phyloP scores from a whole-genome alignment of 305 asterid genomes.

The Fraxinus baroniana region DNA sequence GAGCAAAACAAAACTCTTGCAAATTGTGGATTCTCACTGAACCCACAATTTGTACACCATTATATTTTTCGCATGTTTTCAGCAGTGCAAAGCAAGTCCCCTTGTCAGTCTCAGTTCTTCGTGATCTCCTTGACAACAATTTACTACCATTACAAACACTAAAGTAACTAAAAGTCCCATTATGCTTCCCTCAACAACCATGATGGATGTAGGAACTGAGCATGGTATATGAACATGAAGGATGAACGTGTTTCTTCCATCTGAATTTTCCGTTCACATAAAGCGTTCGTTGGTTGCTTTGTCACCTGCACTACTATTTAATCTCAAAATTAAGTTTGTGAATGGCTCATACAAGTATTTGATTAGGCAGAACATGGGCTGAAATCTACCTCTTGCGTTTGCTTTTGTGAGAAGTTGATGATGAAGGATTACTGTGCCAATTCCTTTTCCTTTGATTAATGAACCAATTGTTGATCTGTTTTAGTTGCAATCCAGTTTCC shows the following conservation, averaged over 20 bases:
- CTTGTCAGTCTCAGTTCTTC: background rate
- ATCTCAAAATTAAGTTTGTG: background rate
- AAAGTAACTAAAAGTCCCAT: background rate
- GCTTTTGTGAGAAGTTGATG: constrained; percentile 55
- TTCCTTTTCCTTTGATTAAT: constrained; percentile 64
- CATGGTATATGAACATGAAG: background rate
- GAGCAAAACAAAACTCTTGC: background rate
- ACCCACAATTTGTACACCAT: background rate
- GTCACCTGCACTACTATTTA: constrained; percentile 18
- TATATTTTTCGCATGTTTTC: background rate
- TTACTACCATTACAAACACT: background rate
- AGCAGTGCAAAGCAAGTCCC: background rate
- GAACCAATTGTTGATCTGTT: constrained; percentile 65
- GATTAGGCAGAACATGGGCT: background rate
- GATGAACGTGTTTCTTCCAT: background rate
- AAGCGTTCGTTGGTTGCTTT: constrained; percentile 13
- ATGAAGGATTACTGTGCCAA: constrained; percentile 64
- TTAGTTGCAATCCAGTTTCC: constrained; percentile 60
- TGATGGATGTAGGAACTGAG: background rate
- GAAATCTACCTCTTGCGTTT: constrained; percentile 53
- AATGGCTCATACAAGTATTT: background rate
- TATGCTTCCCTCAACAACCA: background rate
- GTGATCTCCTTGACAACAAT: background rate
- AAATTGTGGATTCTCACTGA: background rate
- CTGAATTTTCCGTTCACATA: background rate